These are phyloP conservation scores for Fraxinus nigra DNA, from an alignment of 305 asterid genomes.

Conservation along the genomic window DNA sequence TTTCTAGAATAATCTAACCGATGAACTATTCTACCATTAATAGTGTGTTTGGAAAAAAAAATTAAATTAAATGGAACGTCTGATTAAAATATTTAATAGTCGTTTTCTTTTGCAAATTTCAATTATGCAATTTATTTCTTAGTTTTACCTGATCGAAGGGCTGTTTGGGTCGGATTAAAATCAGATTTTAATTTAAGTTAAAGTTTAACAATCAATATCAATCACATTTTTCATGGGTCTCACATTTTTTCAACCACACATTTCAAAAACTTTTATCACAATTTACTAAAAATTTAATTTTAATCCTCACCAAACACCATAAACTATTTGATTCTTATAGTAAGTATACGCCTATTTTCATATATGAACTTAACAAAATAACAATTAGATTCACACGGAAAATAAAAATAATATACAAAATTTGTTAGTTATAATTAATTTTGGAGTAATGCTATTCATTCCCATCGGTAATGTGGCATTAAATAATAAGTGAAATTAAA, in stretches of 20 bases:
- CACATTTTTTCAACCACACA: too few species aligned
- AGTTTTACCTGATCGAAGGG: background rate
- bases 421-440: background rate
- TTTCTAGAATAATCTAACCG: background rate
- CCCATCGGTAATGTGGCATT: too few species aligned
- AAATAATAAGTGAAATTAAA: too few species aligned
- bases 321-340: background rate
- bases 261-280: too few species aligned
- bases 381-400: background rate
- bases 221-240: too few species aligned
- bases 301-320: too few species aligned
- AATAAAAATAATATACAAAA: too few species aligned
- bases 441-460: too few species aligned
- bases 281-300: too few species aligned
- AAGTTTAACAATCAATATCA: too few species aligned
- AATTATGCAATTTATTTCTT: background rate
- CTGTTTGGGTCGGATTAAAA: too few species aligned
- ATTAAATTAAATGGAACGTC: background rate
- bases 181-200: too few species aligned
- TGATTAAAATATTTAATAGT: background rate
- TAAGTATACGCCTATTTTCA: background rate
- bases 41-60: background rate
- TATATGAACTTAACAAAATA: background rate
- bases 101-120: background rate
- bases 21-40: background rate